Percentiles rank a stretch among this genome's conserved stretches.
Evolutionary conservation across 352 stramenopile species (phyloP).

Genomic region (Thraustochytrium striatum): DNA sequence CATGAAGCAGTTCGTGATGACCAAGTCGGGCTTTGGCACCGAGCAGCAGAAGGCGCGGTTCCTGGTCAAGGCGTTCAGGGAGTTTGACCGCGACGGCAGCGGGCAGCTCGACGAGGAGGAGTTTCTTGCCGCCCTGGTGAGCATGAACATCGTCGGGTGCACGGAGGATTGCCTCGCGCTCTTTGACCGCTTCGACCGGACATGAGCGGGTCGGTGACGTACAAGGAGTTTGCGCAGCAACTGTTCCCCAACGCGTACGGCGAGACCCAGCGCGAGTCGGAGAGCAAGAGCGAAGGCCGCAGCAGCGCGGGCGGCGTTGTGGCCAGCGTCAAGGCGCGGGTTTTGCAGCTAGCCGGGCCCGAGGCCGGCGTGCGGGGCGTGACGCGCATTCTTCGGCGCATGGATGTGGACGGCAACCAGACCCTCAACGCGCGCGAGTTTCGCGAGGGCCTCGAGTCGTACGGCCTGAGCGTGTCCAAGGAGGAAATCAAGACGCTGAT

Average conservation of each 20-base stretch:
- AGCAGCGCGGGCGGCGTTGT: not conserved
- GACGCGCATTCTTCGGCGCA: slow-evolving; percentile 68
- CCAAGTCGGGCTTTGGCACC: slow-evolving; percentile 55
- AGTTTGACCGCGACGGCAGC: slow-evolving; percentile 68
- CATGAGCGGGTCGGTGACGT: slow-evolving; percentile 26
- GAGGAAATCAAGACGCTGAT: slow-evolving; percentile 60
- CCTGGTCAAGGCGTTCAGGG: slow-evolving; percentile 65
- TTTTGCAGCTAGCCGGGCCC: slow-evolving; percentile 2
- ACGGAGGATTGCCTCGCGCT: slow-evolving; percentile 73
- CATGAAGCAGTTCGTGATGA: slow-evolving; percentile 54
- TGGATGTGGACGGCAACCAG: slow-evolving; percentile 76
- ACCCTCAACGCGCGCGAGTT: slow-evolving; percentile 70
- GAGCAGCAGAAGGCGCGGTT: slow-evolving; percentile 50
- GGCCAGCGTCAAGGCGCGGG: not conserved
- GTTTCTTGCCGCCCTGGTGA: slow-evolving; percentile 73
- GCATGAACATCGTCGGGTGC: slow-evolving; percentile 78
- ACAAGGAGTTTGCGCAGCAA: slow-evolving; percentile 14
- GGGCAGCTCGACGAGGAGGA: slow-evolving; percentile 76
- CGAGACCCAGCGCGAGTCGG: not conserved
- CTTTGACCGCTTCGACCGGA: slow-evolving; percentile 75
- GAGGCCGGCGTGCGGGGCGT: slow-evolving; percentile 64
- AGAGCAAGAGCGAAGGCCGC: not conserved
- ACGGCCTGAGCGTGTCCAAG: slow-evolving; percentile 55
- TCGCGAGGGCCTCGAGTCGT: slow-evolving; percentile 42
- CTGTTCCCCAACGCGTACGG: slow-evolving; percentile 2